A percentile compares a stretch with the other conserved stretches of the same genome.
Evolutionary conservation across 2,329 filamentous ascomycete genomes (phyloP).

Genomic region (Sporothrix mexicana): DNA sequence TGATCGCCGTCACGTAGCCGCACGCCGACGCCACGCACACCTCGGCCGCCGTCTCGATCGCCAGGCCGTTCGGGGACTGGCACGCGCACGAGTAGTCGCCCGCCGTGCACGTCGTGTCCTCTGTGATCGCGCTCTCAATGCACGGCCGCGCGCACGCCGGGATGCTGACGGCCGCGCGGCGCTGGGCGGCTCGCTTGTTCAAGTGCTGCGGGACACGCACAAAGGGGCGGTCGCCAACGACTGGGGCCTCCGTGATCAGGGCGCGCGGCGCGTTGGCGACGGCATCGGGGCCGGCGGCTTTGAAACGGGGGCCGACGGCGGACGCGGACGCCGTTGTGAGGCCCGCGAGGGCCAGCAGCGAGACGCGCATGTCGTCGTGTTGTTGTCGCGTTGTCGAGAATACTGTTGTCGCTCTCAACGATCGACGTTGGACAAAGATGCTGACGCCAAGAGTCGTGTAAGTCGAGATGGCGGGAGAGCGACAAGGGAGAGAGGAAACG

Average conservation of each 20-base stretch:
- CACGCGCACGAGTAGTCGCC: slow-evolving; percentile 35
- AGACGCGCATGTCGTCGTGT: not conserved
- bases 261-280: not conserved
- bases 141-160: slow-evolving; percentile 33
- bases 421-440: not conserved
- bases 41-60: slow-evolving; percentile 27
- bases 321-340: slow-evolving; percentile 5
- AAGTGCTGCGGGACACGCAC: too few relatives aligned
- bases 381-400: too few relatives aligned
- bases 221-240: not conserved
- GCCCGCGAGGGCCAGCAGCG: not conserved
- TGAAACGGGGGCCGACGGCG: not conserved
- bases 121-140: slow-evolving; percentile 32
- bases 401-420: too few relatives aligned
- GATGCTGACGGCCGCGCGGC: not conserved
- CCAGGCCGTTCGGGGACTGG: slow-evolving; percentile 24
- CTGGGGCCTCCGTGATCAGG: slow-evolving; percentile 11
- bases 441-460: slow-evolving; percentile 21
- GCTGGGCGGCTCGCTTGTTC: not conserved
- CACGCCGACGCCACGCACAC: slow-evolving; percentile 31
- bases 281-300: not conserved
- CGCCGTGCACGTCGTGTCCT: slow-evolving; percentile 33
- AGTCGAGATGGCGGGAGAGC: not conserved
- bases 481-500: not conserved
- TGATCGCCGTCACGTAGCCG: slow-evolving; percentile 29